Conservation (phyloP, 257 asterid species). For the Solanum verrucosum region DNA sequence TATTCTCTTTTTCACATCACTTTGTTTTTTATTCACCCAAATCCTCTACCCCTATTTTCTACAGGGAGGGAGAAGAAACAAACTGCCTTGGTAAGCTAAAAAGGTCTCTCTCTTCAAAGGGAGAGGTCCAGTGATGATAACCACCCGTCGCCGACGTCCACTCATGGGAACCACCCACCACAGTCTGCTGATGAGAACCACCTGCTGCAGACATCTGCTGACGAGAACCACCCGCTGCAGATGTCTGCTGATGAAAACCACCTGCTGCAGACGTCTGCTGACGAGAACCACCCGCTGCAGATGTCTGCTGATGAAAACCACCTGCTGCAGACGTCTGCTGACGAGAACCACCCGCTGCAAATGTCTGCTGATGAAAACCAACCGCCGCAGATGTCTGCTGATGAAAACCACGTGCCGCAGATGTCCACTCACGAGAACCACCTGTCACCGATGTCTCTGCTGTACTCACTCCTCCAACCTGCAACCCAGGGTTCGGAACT, state of each 20-base stretch:
- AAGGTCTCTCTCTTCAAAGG: conserved; percentile 84
- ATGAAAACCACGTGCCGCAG: conserved; percentile 33
- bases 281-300: too few relatives aligned
- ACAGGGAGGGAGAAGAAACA: conserved; percentile 82
- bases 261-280: too few relatives aligned
- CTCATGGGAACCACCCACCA: conserved; percentile 36
- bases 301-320: too few relatives aligned
- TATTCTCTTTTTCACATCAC: conserved; percentile 28
- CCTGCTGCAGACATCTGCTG: conserved; percentile 7
- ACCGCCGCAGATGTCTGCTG: too few relatives aligned
- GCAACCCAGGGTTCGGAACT: conserved; percentile 30
- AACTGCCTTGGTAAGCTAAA: conserved; percentile 87
- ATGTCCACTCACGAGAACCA: neutral
- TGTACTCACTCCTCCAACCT: conserved; percentile 38
- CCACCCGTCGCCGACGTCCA: conserved; percentile 18
- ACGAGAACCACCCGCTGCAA: too few relatives aligned
- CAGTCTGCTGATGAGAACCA: conserved; percentile 23
- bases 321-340: too few relatives aligned
- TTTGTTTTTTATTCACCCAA: conserved; percentile 17
- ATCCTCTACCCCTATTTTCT: conserved; percentile 2
- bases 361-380: too few relatives aligned
- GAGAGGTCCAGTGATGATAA: conserved; percentile 85
- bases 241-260: too few relatives aligned
- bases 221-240: too few relatives aligned
- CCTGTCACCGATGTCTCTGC: conserved; percentile 12